Percentiles rank a stretch among this genome's conserved stretches.
Conservation (phyloP, 495 filamentous ascomycete genomes). For the Astrothelium subdiscretum region DNA sequence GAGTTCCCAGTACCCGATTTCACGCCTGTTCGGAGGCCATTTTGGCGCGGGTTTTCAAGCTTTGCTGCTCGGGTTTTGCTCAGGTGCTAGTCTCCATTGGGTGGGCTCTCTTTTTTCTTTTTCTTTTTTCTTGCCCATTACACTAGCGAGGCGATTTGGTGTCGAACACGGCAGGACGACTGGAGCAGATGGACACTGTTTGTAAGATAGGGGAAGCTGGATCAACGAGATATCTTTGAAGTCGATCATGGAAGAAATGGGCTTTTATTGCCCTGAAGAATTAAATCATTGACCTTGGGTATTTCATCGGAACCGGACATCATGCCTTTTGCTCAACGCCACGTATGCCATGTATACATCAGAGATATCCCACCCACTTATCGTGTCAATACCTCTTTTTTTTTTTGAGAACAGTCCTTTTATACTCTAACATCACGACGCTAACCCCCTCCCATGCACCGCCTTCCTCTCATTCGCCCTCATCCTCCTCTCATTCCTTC, state of each 20-base stretch:
- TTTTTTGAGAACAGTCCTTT: background rate
- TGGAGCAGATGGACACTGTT: background rate
- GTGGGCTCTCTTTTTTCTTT: constrained; percentile 10
- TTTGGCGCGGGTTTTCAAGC: background rate
- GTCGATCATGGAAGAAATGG: background rate
- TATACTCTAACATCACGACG: background rate
- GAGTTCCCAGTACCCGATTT: background rate
- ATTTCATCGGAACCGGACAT: background rate
- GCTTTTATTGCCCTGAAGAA: background rate
- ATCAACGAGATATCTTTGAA: background rate
- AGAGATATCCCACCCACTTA: background rate
- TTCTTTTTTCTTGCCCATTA: constrained; percentile 8
- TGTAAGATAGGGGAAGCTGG: background rate
- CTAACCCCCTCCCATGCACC: constrained; percentile 29
- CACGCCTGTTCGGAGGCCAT: background rate
- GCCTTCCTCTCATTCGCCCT: constrained; percentile 52
- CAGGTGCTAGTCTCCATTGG: background rate
- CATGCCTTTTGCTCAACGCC: background rate
- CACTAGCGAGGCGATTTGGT: background rate
- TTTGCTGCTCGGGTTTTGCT: background rate
- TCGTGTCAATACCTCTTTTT: background rate
- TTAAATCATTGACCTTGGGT: background rate
- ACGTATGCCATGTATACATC: background rate
- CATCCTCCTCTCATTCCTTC: background rate
- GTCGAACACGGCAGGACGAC: background rate